Evolutionary conservation across 306 rosid genomes (phyloP), one percentile per base, ranked within the genome.

Genomic region (Lathyrus tuberosus): DNA sequence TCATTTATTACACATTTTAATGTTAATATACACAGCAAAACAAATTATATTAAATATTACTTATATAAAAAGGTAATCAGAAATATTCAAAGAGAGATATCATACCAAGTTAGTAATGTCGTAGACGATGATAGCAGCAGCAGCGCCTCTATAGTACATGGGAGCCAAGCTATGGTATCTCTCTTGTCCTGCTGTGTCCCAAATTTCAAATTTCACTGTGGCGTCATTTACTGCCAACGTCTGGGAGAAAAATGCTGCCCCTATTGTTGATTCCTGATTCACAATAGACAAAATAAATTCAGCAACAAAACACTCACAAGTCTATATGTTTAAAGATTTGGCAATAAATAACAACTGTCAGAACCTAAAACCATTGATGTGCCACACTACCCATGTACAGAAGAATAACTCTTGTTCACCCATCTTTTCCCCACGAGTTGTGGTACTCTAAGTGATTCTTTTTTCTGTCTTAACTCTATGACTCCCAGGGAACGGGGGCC

Each of bases 131-230:
- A 85, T 79, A 66, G 89, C 86, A 51, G 86, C 89, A 22, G 89
- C 89, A 44, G 89, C 89, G 1, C 89, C 89, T 82, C 89, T 74
- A 80, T 85, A 85, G 61, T 85, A 85, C 89, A 85, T 85, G 67
- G 89, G 89, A 77, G 89, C 89, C 81, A 85, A 77, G 68, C 89
- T 85, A 69, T 85, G 89, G 76, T 85, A 85, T 57, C 89, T 79
- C 86, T 85, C 89, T 65, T 85, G 89, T 61, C 89, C 89, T 1
- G 89, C 89, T 0, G 89, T 85, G 77, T 85, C 89, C 89, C 89
- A 85, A 57, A 85, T 85, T 78, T 85, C 89, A 77, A 85, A 85
- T 74, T 85, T 85, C 41, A 85, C 86, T 0, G 83, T 85, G 16
- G 85, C 86, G 26, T 85, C 89, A 74, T 85, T 82, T 28, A 82